A percentile compares a stretch with the other conserved stretches of the same genome.
phyloP scores from a whole-genome alignment of 257 asterid genomes.

The Solanum chilense region DNA sequence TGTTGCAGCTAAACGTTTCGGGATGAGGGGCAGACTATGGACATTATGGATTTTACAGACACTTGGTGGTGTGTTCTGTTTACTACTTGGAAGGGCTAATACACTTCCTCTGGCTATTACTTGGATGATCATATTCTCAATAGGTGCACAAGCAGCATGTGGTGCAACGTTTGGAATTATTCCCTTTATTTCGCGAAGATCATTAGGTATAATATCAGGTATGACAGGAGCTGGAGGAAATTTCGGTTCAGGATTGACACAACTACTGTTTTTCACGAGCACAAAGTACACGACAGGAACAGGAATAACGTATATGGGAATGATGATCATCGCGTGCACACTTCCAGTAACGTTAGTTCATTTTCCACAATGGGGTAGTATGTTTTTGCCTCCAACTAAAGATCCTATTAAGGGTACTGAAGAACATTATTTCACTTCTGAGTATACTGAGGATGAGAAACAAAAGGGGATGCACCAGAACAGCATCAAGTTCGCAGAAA shows the following conservation, averaged over 20 bases:
- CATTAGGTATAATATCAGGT: slow-evolving; percentile 38
- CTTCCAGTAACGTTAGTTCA: slow-evolving; percentile 8
- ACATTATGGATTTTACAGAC: slow-evolving; percentile 40
- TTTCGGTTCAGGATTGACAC: slow-evolving; percentile 50
- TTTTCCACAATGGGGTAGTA: slow-evolving; percentile 27
- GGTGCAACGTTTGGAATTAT: slow-evolving; percentile 45
- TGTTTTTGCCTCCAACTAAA: slow-evolving; percentile 15
- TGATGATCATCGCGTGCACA: slow-evolving; percentile 14
- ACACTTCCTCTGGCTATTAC: slow-evolving; percentile 31
- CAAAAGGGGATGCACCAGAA: slow-evolving; percentile 12
- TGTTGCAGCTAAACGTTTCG: slow-evolving; percentile 20
- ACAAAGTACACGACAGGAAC: slow-evolving; percentile 13
- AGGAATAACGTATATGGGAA: slow-evolving; percentile 29
- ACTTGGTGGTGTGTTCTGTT: slow-evolving; percentile 41
- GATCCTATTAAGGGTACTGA: slow-evolving; percentile 4
- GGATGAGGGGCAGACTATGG: slow-evolving; percentile 62
- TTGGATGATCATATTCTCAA: slow-evolving; percentile 38
- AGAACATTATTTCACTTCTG: slow-evolving; percentile 8
- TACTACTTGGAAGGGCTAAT: slow-evolving; percentile 24
- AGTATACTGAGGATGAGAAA: slow-evolving; percentile 13
- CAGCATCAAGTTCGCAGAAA: slow-evolving; percentile 17
- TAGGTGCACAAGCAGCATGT: slow-evolving; percentile 53
- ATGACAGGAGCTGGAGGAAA: slow-evolving; percentile 58
- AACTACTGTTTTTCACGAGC: slow-evolving; percentile 32
- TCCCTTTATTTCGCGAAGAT: slow-evolving; percentile 43